Base-by-base conservation (phyloP, 129 eudicot genomes). In the Saposhnikovia divaricata region DNA sequence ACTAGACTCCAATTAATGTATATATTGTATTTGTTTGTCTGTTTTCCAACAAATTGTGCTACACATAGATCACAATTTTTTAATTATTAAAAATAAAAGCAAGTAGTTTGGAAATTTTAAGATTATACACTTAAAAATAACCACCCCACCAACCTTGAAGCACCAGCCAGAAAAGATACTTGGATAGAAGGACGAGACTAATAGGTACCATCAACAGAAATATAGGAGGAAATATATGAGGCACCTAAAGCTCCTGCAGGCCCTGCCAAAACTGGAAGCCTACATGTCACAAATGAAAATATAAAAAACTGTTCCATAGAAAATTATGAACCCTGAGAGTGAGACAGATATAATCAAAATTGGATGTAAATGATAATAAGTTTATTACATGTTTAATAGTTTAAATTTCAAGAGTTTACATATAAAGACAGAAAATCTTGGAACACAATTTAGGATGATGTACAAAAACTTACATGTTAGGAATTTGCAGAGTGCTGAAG, bases 201-300 rank as follows among this genome's bases (percentile, higher is more conserved):
- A 87, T 89, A 92, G 48, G 94, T 80, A 83, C 94, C 96, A 84
- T 95, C 98, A 89, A 92, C 90, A 72, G 94, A 68, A 76, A 95
- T 75, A 81, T 95, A 92, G 0, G 96, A 97, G 19, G 93, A 81
- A 78, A 86, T 83, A 78, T 87, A 95, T 4, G 91, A 21, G n/a
- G 92, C 89, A 38, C 97, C 97, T 80, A 95, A 79, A 69, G 96
- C 93, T 71, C 98, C 98, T 75, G 93, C 99, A 80, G 97, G 91
- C 57, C 99, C 92, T 65, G 99, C 93, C 86, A 95, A 85, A 74
- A 95, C 92, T 71, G 98, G 98, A 61, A 95, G 77, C 99, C 99
- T 95, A 84, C 74, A 61, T 13, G 34, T 45, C 39, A 44, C 83
- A 15, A 78, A 76, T 79, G 4, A 9, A 9, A 79, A 18, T 23